These are phyloP conservation scores for Madurella mycetomatis DNA, from an alignment of 2,329 filamentous ascomycete genomes.

Conservation along the genomic window DNA sequence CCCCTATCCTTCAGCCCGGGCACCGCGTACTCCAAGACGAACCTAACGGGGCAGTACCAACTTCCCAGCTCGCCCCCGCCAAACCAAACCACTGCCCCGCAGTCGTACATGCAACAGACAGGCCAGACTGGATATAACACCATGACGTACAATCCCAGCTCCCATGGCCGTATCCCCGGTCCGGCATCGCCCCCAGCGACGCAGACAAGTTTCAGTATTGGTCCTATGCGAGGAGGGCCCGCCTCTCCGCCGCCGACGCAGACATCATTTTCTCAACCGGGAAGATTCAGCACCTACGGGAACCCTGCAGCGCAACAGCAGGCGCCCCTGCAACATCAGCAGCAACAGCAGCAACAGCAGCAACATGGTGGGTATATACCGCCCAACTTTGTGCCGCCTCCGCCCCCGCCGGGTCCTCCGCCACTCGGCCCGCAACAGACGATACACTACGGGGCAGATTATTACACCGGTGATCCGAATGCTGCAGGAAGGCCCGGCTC, in stretches of 20 bases:
- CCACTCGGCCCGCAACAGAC: slow-evolving; percentile 60
- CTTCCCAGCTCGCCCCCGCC: slow-evolving; percentile 53
- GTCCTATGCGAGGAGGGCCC: slow-evolving; percentile 41
- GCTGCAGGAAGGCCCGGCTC: slow-evolving; percentile 26
- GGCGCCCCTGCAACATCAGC: slow-evolving; percentile 40
- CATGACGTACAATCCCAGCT: slow-evolving; percentile 52
- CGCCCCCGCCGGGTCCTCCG: slow-evolving; percentile 59
- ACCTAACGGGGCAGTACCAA: slow-evolving; percentile 55
- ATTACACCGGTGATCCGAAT: slow-evolving; percentile 24
- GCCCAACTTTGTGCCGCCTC: slow-evolving; percentile 57
- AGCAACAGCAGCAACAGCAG: slow-evolving; percentile 29
- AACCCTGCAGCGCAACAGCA: slow-evolving; percentile 39
- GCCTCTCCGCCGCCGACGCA: slow-evolving; percentile 59
- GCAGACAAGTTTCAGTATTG: slow-evolving; percentile 48
- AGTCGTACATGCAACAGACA: slow-evolving; percentile 45
- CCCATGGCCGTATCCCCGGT: slow-evolving; percentile 54
- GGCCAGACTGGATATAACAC: slow-evolving; percentile 7
- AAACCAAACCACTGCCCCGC: slow-evolving; percentile 39
- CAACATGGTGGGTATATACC: slow-evolving; percentile 43
- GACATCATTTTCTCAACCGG: slow-evolving; percentile 44
- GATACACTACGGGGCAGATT: slow-evolving; percentile 45
- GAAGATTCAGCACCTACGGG: slow-evolving; percentile 46
- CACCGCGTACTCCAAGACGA: slow-evolving; percentile 50
- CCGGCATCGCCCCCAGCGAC: slow-evolving; percentile 58
- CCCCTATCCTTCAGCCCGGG: slow-evolving; percentile 36